phyloP scores from a whole-genome alignment of 768 basidiomycete species.

The Boletus subcaerulescens region DNA sequence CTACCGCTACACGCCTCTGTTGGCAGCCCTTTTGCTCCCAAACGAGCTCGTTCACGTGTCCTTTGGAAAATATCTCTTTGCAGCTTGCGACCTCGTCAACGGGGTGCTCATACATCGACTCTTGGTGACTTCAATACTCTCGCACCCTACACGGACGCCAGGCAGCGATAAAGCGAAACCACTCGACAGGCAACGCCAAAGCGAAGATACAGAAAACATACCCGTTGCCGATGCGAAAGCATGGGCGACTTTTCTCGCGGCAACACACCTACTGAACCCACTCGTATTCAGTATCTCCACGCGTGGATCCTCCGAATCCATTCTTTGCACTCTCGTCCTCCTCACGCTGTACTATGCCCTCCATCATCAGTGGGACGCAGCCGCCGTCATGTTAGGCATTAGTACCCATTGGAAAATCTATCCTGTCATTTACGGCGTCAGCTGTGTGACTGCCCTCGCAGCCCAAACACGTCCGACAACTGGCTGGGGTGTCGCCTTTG shows the following conservation, averaged over 20 bases:
- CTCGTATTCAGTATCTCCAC: slow-evolving; percentile 96
- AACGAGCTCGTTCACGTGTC: slow-evolving; percentile 78
- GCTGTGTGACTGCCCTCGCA: slow-evolving; percentile 47
- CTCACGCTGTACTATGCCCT: slow-evolving; percentile 61
- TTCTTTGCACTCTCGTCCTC: slow-evolving; percentile 79
- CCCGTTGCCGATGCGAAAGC: neutral
- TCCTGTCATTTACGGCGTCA: slow-evolving; percentile 87
- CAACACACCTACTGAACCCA: slow-evolving; percentile 86
- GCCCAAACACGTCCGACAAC: slow-evolving; percentile 17
- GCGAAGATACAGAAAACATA: neutral
- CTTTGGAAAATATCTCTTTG: slow-evolving; percentile 91
- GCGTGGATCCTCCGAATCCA: slow-evolving; percentile 90
- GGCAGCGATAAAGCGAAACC: slow-evolving; percentile 3
- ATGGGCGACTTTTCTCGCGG: slow-evolving; percentile 56
- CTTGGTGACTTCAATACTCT: slow-evolving; percentile 50
- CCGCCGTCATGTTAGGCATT: slow-evolving; percentile 74
- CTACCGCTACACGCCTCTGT: slow-evolving; percentile 93
- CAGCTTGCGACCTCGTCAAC: slow-evolving; percentile 77
- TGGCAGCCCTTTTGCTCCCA: slow-evolving; percentile 79
- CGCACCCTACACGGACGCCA: slow-evolving; percentile 14
- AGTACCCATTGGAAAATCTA: slow-evolving; percentile 98
- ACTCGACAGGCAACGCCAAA: neutral
- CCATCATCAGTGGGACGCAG: slow-evolving; percentile 54
- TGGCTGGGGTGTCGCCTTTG: slow-evolving; percentile 24
- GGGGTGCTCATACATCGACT: slow-evolving; percentile 68